Evolutionary conservation across 2,329 filamentous ascomycete species (phyloP), one percentile per base, ranked within the genome.

Genomic region (Phoma sp.): DNA sequence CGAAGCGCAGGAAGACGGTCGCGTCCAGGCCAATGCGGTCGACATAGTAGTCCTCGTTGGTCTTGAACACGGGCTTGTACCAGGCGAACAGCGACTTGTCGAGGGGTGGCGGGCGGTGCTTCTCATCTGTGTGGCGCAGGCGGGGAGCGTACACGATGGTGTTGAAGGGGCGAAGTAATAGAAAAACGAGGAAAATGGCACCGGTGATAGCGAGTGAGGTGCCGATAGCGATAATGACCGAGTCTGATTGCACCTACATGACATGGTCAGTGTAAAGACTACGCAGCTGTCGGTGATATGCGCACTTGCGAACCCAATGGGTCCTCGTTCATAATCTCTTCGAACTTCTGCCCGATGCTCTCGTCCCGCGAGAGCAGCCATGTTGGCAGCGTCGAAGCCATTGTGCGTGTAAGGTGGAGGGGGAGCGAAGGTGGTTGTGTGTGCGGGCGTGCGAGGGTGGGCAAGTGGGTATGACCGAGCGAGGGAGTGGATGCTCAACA

Each of bases 141-240:
- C 96, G 93, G 33, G 95, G 95, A 3, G 95, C 93, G 77, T 99
- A 99, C 40, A 99, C 91, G 64, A 93, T 85, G 50, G 88, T 89
- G 75, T 98, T 93, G 76, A 93, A 92, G 5, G 95, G 95, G 56
- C 95, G 90, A 49, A 98, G 81, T 66, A 97, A 80, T 59, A 92
- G 96, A 82, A 98, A 99, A 61, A 87, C 77, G 53, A 96, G 73
- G 58, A 91, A 87, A 64, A 96, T 87, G 63, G 87, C 81, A 59
- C 84, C 68, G 7, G 92, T 91, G 69, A 95, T 80, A 49, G 86
- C 89, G 37, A 97, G 72, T 3, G 93, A 96, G 18, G 90, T 92
- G 60, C 81, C 90, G 37, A 98, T 78, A 42, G 93, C 92, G 53
- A 91, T 89, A 76, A 88, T 87, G 56, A 97, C 82, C 36, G 92